Conservation (phyloP, 768 basidiomycete genomes). For the Lactarius deliciosus region DNA sequence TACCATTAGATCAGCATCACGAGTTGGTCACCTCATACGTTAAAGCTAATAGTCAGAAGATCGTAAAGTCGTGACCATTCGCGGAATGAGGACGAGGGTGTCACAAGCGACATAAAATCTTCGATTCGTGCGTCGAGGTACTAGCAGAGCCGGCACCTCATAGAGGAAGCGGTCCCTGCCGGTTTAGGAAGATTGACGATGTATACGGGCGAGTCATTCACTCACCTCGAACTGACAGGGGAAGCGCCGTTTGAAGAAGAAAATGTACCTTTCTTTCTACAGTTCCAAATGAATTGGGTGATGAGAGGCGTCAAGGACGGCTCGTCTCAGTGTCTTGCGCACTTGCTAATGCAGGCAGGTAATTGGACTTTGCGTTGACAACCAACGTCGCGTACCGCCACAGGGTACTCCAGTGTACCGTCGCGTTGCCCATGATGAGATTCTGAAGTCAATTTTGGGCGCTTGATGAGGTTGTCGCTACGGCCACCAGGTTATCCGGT, state of each 20-base stretch:
- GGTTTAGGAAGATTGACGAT: neutral
- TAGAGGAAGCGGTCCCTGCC: neutral
- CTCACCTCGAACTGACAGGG: too few relatives aligned
- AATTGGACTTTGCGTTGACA: neutral
- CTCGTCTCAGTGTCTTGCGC: neutral
- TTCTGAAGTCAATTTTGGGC: neutral
- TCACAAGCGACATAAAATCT: neutral
- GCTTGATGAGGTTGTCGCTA: constrained; percentile 15
- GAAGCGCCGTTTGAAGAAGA: neutral
- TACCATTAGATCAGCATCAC: neutral
- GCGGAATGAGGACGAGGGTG: neutral
- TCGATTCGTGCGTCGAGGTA: neutral
- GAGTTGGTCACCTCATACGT: neutral
- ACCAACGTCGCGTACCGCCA: neutral
- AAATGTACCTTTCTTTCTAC: neutral
- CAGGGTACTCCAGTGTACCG: neutral
- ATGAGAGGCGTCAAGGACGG: neutral
- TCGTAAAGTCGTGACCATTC: neutral
- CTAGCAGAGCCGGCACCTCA: neutral
- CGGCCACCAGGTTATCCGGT: constrained; percentile 42
- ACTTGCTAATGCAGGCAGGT: neutral
- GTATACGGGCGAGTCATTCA: too few relatives aligned
- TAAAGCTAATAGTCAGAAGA: neutral
- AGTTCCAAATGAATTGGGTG: neutral
- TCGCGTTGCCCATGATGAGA: neutral